Evolutionary conservation across 306 rosid genomes (phyloP).

Genomic region (Vigna nakashimae): DNA sequence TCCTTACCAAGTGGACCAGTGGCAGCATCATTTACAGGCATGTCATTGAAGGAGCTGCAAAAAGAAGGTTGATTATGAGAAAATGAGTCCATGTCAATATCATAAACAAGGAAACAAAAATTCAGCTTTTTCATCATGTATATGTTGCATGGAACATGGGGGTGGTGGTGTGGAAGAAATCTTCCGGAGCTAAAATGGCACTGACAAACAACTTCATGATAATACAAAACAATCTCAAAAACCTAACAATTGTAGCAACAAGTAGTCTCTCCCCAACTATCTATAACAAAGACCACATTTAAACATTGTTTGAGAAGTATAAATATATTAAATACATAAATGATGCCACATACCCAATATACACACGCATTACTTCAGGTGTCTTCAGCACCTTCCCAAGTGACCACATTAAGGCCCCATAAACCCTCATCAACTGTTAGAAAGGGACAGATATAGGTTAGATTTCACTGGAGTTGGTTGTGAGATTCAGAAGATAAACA

Average conservation of each 20-base stretch:
- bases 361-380: constrained; percentile 92
- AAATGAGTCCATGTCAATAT: constrained; percentile 9
- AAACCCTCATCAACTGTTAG: constrained; percentile 89
- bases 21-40: constrained; percentile 79
- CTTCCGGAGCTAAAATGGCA: constrained; percentile 13
- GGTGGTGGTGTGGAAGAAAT: not conserved
- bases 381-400: constrained; percentile 94
- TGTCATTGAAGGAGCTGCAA: constrained; percentile 87
- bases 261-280: constrained; percentile 30
- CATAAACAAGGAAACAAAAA: constrained; percentile 9
- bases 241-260: not conserved
- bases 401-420: constrained; percentile 98
- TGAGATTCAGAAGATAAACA: constrained; percentile 27
- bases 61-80: constrained; percentile 18
- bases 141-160: constrained; percentile 1
- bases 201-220: constrained; percentile 9
- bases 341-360: constrained; percentile 76
- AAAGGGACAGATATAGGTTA: constrained; percentile 28
- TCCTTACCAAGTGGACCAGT: constrained; percentile 88
- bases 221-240: constrained; percentile 17
- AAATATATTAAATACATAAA: not conserved
- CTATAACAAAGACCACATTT: constrained; percentile 14
- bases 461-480: not conserved
- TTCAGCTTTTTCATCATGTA: not conserved
- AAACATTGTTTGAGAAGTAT: not conserved